Percentiles rank a stretch among this genome's conserved stretches.
Evolutionary conservation across 148 eudicot genomes (phyloP).

Genomic region (Beta vulgaris): DNA sequence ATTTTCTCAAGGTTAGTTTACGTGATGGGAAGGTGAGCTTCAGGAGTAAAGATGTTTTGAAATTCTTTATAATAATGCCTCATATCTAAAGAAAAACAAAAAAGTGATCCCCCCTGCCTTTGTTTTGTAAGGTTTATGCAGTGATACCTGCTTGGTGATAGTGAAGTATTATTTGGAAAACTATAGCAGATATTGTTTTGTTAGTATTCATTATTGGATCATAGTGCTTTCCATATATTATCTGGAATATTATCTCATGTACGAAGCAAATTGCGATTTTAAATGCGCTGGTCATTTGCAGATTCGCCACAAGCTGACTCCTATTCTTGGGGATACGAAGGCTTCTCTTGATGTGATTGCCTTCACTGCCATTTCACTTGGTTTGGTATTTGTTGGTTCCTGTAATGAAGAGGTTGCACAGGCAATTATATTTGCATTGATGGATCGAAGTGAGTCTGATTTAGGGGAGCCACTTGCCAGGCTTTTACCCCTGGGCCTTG

Average conservation of each 20-base stretch:
- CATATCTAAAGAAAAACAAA: no score
- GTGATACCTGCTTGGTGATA: not conserved
- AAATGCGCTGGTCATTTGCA: slow-evolving; percentile 25
- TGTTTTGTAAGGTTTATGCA: not conserved
- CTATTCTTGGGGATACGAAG: slow-evolving; percentile 70
- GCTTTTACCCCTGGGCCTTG: slow-evolving; percentile 86
- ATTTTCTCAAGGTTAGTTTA: no score
- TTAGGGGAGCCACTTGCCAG: slow-evolving; percentile 79
- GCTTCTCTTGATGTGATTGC: slow-evolving; percentile 86
- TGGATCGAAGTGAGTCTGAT: slow-evolving; percentile 79
- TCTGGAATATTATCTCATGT: not conserved
- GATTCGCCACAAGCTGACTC: slow-evolving; percentile 60
- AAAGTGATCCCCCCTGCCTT: no score
- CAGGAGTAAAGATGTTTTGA: no score
- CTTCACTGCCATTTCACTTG: slow-evolving; percentile 73
- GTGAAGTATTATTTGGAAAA: not conserved
- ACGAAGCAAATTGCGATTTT: not conserved
- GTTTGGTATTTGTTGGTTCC: slow-evolving; percentile 83
- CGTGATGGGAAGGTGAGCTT: no score
- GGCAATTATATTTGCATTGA: slow-evolving; percentile 76
- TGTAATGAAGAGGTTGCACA: slow-evolving; percentile 90
- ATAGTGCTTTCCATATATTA: not conserved
- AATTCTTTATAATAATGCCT: no score
- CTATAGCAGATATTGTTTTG: not conserved
- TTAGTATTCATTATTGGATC: not conserved